Evolutionary conservation across 148 eudicot genomes (phyloP).

Genomic region (Nepenthes gracilis): DNA sequence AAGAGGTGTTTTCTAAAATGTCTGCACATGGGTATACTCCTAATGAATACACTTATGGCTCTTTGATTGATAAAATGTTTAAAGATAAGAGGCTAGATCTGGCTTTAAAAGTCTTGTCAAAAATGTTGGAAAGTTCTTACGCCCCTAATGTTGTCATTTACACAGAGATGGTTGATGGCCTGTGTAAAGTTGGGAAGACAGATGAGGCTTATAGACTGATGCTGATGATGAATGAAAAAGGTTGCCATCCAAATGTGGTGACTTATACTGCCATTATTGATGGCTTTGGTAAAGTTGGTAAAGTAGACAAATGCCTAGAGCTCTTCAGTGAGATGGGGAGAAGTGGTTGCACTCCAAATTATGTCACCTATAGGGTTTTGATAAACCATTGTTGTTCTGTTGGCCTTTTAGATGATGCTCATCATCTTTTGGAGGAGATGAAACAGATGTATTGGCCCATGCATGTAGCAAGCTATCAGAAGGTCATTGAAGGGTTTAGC

Average conservation of each 20-base stretch:
- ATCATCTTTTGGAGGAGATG: constrained; percentile 77
- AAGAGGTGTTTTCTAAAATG: constrained; percentile 47
- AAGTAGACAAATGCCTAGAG: constrained; percentile 61
- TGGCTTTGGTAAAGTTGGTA: constrained; percentile 77
- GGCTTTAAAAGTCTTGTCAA: constrained; percentile 46
- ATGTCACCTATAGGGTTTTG: constrained; percentile 68
- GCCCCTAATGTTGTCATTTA: constrained; percentile 81
- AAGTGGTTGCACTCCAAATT: constrained; percentile 83
- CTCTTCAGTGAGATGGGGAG: constrained; percentile 50
- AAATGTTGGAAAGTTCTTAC: constrained; percentile 56
- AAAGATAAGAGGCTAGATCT: constrained; percentile 71
- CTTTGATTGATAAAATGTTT: constrained; percentile 59
- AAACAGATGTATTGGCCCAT: constrained; percentile 91
- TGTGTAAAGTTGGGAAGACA: constrained; percentile 78
- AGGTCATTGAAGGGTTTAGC: constrained; percentile 83
- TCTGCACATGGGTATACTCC: constrained; percentile 47
- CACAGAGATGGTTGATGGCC: constrained; percentile 89
- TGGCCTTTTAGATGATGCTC: constrained; percentile 75
- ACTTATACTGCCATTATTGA: constrained; percentile 92
- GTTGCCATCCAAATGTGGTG: constrained; percentile 84
- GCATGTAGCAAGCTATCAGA: constrained; percentile 52
- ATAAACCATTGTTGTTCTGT: constrained; percentile 62
- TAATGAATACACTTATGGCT: constrained; percentile 43
- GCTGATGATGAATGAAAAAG: constrained; percentile 88
- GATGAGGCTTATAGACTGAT: constrained; percentile 86